Evolutionary conservation across 192 early-diverging fungal species (phyloP).

Genomic region (Coemansia sp.): DNA sequence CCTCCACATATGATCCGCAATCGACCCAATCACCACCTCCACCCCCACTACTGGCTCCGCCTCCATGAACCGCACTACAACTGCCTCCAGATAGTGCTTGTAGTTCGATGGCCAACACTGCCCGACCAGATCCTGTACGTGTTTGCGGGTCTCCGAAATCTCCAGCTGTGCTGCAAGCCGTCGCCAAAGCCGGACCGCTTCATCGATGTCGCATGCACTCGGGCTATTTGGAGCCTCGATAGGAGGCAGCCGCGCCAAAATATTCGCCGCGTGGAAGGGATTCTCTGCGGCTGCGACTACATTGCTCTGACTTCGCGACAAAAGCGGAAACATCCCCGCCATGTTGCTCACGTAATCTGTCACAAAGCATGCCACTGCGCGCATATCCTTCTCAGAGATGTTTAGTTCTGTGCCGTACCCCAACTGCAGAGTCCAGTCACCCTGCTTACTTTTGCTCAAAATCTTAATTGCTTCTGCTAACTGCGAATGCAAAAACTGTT

Average conservation of each 20-base stretch:
- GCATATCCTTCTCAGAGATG: conserved; percentile 34
- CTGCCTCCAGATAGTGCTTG: conserved; percentile 38
- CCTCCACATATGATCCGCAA: conserved; percentile 43
- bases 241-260: conserved; percentile 23
- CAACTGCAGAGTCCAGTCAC: conserved; percentile 13
- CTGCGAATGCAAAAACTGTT: conserved; percentile 15
- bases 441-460: conserved; percentile 1
- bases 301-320: neutral
- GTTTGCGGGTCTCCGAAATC: conserved; percentile 22
- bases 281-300: neutral
- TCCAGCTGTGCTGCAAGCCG: conserved; percentile 24
- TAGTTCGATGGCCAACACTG: conserved; percentile 37
- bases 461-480: conserved; percentile 18
- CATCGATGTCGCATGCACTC: conserved; percentile 24
- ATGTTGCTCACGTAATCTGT: conserved; percentile 21
- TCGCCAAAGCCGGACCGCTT: conserved; percentile 28
- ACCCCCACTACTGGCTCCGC: conserved; percentile 36
- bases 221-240: conserved; percentile 29
- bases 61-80: conserved; percentile 46
- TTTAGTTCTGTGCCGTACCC: conserved; percentile 7
- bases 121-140: conserved; percentile 31
- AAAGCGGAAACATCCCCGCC: conserved; percentile 11
- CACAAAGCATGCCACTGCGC: conserved; percentile 24
- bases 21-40: conserved; percentile 46
- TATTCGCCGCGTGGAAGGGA: conserved; percentile 25